A percentile compares a stretch with the other conserved stretches of the same genome.
Conservation (phyloP, 371 early-diverging fungal genomes). For the Mucor mucedo region DNA sequence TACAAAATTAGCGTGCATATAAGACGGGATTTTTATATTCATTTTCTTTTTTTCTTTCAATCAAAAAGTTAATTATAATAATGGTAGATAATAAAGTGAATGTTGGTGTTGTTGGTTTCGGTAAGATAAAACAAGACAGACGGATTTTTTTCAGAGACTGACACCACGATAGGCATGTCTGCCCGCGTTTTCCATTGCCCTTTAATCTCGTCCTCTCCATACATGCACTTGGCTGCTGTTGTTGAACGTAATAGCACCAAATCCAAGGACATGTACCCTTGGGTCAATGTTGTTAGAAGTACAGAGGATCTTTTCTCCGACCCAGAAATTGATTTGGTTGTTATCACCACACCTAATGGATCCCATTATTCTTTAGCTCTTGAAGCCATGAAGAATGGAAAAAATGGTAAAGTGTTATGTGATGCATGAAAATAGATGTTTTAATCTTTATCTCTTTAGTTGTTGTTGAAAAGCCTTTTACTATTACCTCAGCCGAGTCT, state of each 20-base stretch:
- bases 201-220: conserved; percentile 60
- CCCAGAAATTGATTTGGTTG: conserved; percentile 65
- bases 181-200: conserved; percentile 72
- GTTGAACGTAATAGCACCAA: conserved; percentile 61
- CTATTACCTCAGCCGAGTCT: conserved; percentile 67
- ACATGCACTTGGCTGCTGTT: conserved; percentile 60
- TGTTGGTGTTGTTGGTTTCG: conserved; percentile 77
- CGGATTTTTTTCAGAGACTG: background rate
- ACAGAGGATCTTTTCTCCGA: conserved; percentile 62
- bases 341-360: conserved; percentile 76
- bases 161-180: conserved; percentile 33
- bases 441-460: conserved; percentile 28
- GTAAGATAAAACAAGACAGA: conserved; percentile 40
- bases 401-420: conserved; percentile 52
- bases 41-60: background rate
- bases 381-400: conserved; percentile 66
- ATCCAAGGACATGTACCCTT: conserved; percentile 54
- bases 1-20: background rate
- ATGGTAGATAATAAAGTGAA: conserved; percentile 47
- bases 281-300: conserved; percentile 55
- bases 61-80: background rate
- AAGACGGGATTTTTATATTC: background rate
- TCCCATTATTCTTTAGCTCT: conserved; percentile 70
- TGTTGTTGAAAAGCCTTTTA: conserved; percentile 83
- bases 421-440: too few species aligned